Percentiles rank a stretch among this genome's conserved stretches.
Conservation (phyloP, 495 filamentous ascomycete genomes). For the Penicillium chermesinum region DNA sequence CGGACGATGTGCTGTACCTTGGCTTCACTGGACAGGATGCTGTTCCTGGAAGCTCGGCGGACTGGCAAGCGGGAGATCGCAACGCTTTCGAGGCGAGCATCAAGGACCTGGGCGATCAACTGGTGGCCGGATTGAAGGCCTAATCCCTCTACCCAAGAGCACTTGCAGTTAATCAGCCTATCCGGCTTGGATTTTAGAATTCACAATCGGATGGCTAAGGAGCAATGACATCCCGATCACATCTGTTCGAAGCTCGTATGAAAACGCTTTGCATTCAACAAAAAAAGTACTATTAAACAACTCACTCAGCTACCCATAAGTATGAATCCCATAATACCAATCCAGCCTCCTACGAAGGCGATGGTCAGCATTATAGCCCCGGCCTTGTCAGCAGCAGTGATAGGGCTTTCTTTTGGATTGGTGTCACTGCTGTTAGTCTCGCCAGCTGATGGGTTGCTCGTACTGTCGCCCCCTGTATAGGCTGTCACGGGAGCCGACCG, state of each 20-base stretch:
- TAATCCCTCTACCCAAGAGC: too few species aligned
- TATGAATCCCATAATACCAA: constrained; percentile 29
- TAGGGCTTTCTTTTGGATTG: constrained; percentile 17
- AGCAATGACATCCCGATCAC: too few species aligned
- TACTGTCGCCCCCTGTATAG: constrained; percentile 26
- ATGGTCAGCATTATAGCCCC: constrained; percentile 64
- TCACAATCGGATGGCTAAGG: too few species aligned
- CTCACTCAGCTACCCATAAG: neutral
- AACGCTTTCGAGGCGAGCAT: constrained; percentile 49
- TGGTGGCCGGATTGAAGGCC: constrained; percentile 25
- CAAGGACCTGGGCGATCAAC: constrained; percentile 39
- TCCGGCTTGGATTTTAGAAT: too few species aligned
- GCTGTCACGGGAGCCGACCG: constrained; percentile 21
- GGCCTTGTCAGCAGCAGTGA: constrained; percentile 54
- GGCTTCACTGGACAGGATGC: constrained; percentile 48
- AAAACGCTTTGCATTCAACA: too few species aligned
- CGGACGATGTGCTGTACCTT: constrained; percentile 49
- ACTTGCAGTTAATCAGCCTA: too few species aligned
- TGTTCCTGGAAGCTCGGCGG: constrained; percentile 44
- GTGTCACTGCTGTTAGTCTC: constrained; percentile 16
- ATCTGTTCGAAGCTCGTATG: too few species aligned
- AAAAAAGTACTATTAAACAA: neutral
- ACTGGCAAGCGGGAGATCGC: constrained; percentile 43
- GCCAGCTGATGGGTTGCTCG: constrained; percentile 35
- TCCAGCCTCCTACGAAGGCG: constrained; percentile 40